Base-by-base conservation (phyloP, 768 basidiomycete species). In the Boletus rex-veris region DNA sequence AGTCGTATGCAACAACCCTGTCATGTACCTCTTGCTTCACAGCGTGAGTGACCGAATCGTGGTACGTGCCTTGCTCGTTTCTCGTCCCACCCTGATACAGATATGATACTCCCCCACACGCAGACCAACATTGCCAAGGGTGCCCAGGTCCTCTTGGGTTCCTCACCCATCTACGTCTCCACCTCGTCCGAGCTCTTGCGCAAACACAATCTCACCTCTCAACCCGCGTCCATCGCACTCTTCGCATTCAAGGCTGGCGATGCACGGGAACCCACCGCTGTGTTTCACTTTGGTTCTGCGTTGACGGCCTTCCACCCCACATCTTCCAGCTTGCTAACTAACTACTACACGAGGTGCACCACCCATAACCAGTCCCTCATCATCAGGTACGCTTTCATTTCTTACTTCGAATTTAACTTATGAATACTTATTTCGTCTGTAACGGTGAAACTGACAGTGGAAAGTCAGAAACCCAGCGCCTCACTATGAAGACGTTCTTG, bases 191-290 rank as follows among this genome's bases (percentile, higher is more conserved):
- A 63, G 3, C 68, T 78, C 40, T 71, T 68, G 47, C 61, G 55
- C 4, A 70, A 67, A 51, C 74, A 73, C 62, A 48, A 6, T 21
- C 24, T 5, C 16, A 61, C 5, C 55, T 82, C 33, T 72, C 76
- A 0, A 47, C 66, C 5, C 57, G 63, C 77, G 3, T 71, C 83
- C 7, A 84, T 88, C 65, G 83, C 79, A 0, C 77, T 97, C 59
- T 74, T 95, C 48, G 83, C 78, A 4, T 75, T 84, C 66, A 89
- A 84, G 64, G 82, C 81, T 73, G 79, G 74, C 65, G 80, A 88
- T 59, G 36, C 61, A 5, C 60, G 68, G 2, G 67, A 65, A 2
- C 80, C 83, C 9, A 70, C 80, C 0, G 74, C 83, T 2, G 69
- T 75, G 8, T 75, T 81, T 57, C 41, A 57, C 36, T 33, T 33